Evolutionary conservation across 1,284 basidiomycete genomes (phyloP), one percentile per base, ranked within the genome.

Genomic region (Tremellales sp.): DNA sequence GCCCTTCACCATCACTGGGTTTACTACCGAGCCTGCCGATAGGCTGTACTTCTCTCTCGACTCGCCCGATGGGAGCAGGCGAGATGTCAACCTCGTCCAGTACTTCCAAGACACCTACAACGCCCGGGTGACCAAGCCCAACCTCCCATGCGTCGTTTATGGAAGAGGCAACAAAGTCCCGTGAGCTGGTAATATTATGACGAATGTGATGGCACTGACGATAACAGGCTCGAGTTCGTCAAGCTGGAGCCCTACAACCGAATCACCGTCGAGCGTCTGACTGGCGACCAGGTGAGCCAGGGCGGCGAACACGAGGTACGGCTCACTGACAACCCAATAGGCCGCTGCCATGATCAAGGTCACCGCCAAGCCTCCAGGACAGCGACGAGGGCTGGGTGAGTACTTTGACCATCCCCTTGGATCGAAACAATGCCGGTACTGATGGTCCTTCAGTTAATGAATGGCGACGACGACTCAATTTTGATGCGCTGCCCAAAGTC

Each of bases 101-200:
- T 77, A 76, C 62, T 75, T 66, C 61, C 65, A 66, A 54, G 49
- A 62, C 42, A 54, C 55, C 23, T 74, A 74, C 61, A 69, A 67
- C 49, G 60, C 61, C 13, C 56, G 46, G n/a, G 62, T 73, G n/a
- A 57, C 55, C 23, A 64, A 65, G 52, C 73, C 71, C 2, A 51
- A 65, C 3, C 56, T 75, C 4, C 74, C 73, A 22, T 69, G 65
- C 47, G 64, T 74, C n/a, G 53, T 61, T 24, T 74, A 64, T 43
- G 73, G 72, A 26, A 61, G 66, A 48, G 65, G 63, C 43, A 70
- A 68, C 53, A 68, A 67, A 44, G 58, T 74, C 10, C 74, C 74
- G 65, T 72, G 36, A 65, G 69, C 58, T 19, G 23, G 17, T n/a
- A n/a, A n/a, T n/a, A n/a, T n/a, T n/a, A n/a, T n/a, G n/a, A n/a